Base-by-base conservation (phyloP, 208 protist genomes). In the Leishmania aethiopica region DNA sequence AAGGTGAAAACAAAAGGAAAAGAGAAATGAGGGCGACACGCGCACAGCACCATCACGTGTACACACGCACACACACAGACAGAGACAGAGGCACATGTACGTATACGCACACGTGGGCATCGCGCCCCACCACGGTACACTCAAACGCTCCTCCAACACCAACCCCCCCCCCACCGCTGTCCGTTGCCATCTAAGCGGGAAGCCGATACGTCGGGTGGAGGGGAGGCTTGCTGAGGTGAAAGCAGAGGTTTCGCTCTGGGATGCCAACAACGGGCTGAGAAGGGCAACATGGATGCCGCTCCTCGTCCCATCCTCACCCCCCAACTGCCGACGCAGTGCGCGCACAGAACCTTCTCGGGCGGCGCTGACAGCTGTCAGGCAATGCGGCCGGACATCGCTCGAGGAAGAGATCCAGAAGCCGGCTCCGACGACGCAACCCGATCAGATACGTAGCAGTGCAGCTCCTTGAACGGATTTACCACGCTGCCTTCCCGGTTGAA, bases 361-460 rank as follows among this genome's bases (percentile, higher is more conserved):
- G 57, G 28, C 25, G 57, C 25, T 13, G 57, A 62, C 28, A 62
- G 25, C 57, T 25, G 57, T 62, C 57, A 62, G 25, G 57, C 57
- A 62, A n/a, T 62, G 28, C 25, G 25, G 57, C n/a, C 7, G 25
- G 57, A 7, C 25, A n/a, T 62, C 8, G 57, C 57, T 62, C 19
- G 25, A 62, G 57, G 57, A 62, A 32, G 57, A 3, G 17, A 62
- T 62, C 57, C 57, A 62, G 19, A 8, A 25, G 25, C 57, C 57
- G 57, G 57, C 57, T 32, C 22, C 28, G 6, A 7, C 57, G 57
- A 62, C 25, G 7, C 2, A 32, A n/a, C 19, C 25, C 2, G 57
- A n/a, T 62, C 57, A 62, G 25, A 62, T 62, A 91, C 86, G 70
- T 88, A 93, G 81, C 89, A 91, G 75, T 80, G 82, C 60, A 91